Conservation (phyloP, 148 eudicot genomes). For the Salicornia ramosissima region DNA sequence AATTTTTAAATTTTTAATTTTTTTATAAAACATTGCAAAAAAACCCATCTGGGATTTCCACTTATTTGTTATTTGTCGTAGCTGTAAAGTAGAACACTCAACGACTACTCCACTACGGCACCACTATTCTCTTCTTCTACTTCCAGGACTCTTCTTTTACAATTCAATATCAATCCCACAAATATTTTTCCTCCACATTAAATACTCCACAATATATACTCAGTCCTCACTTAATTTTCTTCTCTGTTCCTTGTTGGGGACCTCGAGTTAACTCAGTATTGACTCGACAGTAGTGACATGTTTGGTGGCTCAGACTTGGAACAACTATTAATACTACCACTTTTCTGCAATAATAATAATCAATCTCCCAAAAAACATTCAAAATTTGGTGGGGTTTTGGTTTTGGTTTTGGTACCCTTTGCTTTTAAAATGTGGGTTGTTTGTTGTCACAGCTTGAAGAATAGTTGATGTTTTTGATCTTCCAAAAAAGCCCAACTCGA, state of each 20-base stretch:
- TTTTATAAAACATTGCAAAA: too few species aligned
- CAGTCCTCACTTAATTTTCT: too few species aligned
- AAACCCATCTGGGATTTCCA: too few species aligned
- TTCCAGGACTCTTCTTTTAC: too few species aligned
- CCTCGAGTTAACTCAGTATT: slow-evolving; percentile 19
- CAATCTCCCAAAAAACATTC: neutral
- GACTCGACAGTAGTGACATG: slow-evolving; percentile 11
- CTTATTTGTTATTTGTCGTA: too few species aligned
- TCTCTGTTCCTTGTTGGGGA: slow-evolving; percentile 8
- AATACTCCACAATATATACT: too few species aligned
- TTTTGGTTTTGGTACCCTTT: neutral
- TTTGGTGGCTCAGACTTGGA: slow-evolving; percentile 16
- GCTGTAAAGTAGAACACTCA: too few species aligned
- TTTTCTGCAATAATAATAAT: neutral
- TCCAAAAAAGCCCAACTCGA: slow-evolving; percentile 2
- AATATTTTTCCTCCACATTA: too few species aligned
- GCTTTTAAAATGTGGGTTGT: slow-evolving; percentile 4
- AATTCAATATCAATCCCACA: too few species aligned
- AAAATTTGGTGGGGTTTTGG: neutral
- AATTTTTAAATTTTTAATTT: too few species aligned
- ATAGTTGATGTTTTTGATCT: slow-evolving; percentile 16
- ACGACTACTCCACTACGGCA: too few species aligned
- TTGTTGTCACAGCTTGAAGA: slow-evolving; percentile 15
- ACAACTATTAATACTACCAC: neutral
- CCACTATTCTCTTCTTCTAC: too few species aligned